phyloP scores from a whole-genome alignment of 106 monocot genomes.

The Iris macrosiphon region DNA sequence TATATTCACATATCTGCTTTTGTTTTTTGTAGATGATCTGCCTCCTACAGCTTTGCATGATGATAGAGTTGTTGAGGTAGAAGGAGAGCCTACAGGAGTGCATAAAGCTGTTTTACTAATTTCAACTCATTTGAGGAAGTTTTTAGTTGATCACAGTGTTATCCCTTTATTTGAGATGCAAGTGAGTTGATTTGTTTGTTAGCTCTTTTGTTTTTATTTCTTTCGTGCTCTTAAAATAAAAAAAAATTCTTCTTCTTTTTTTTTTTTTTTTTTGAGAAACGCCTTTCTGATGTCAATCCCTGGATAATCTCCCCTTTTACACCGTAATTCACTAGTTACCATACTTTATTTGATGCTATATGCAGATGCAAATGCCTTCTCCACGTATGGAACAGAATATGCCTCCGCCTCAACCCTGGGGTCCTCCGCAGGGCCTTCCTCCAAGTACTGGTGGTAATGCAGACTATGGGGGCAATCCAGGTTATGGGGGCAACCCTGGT shows the following conservation, averaged over 20 bases:
- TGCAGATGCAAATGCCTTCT: constrained; percentile 25
- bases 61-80: constrained; percentile 60
- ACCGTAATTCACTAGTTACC: too few species aligned
- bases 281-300: too few species aligned
- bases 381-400: constrained; percentile 46
- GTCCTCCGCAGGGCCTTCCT: constrained; percentile 42
- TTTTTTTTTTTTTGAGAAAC: too few species aligned
- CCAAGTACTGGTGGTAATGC: constrained; percentile 34
- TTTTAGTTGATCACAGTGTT: constrained; percentile 54
- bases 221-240: too few species aligned
- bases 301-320: too few species aligned
- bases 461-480: constrained; percentile 45
- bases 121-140: constrained; percentile 41
- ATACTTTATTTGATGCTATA: too few species aligned
- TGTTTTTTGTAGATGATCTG: constrained; percentile 37
- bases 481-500: constrained; percentile 51
- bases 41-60: constrained; percentile 50
- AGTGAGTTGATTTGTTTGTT: too few species aligned
- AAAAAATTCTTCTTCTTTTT: too few species aligned
- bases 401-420: constrained; percentile 61
- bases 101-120: constrained; percentile 49
- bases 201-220: too few species aligned
- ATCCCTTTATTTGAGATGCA: constrained; percentile 42
- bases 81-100: constrained; percentile 35
- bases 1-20: too few species aligned